Base-by-base conservation (phyloP, 805 yeast species). In the Wickerhamomyces rabaulensis region DNA sequence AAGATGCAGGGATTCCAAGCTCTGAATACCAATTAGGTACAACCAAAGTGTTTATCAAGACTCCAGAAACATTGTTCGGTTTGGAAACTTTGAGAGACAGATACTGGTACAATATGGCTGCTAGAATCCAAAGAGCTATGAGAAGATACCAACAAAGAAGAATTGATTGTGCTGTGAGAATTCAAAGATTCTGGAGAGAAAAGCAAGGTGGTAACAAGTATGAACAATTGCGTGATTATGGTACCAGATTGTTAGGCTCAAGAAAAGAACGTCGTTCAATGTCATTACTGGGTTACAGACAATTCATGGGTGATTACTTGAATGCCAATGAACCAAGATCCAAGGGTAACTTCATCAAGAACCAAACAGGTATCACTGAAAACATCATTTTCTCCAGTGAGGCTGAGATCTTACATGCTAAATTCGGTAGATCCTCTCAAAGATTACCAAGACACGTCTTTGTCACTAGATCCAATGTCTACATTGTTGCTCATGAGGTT, bases 31-130 rank as follows among this genome's bases (percentile, higher is more conserved):
- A 94, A 67, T 70, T 92, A 69, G 99, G 99, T 63, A 84, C 83
- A 3, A 78, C 95, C 9, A 91, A 90, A 65, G 91, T 94, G 6
- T 94, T 94, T 65, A 91, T 94, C 67, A 94, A 94, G 62, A 89
- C 95, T 12, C 99, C 99, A 9, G 99, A 94, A 64, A 92, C 98
- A 0, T 72, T 94, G 58, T 94, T 94, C 64, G 96, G 97, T 0
- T 71, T 94, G 48, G 99, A 94, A 68, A 92, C 88, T 57, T 82
- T 92, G 92, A 80, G 98, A 65, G 99, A 94, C 60, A 86, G 83
- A 70, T 94, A 90, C 64, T 94, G 99, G 98, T 92, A 89, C 61
- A 88, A 87, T 57, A 94, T 94, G 95, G 99, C 99, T 5, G 91
- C 96, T 4, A 80, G 95, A 58, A 92, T 94, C 56, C 99, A 94